phyloP scores from a whole-genome alignment of 2,329 filamentous ascomycete genomes.

The Huntiella bhutanensis region DNA sequence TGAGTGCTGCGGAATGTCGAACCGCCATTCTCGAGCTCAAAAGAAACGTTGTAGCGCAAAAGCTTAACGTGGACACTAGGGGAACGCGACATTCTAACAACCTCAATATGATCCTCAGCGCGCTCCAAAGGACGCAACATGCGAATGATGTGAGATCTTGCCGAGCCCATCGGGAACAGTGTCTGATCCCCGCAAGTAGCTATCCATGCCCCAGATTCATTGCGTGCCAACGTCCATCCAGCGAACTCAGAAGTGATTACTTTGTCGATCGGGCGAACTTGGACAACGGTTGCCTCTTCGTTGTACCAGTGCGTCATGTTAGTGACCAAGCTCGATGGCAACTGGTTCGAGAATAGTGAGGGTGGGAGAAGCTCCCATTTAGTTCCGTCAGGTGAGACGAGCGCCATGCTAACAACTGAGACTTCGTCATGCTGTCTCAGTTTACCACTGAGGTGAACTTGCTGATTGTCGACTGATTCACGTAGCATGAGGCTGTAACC shows the following conservation, averaged over 20 bases:
- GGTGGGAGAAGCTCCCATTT: slow-evolving; percentile 20
- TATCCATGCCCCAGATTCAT: too few relatives aligned
- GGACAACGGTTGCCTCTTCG: slow-evolving; percentile 14
- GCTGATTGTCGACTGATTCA: slow-evolving; percentile 15
- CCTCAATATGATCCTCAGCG: neutral
- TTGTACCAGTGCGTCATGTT: slow-evolving; percentile 30
- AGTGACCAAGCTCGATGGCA: slow-evolving; percentile 22
- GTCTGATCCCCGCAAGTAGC: too few relatives aligned
- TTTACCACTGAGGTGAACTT: slow-evolving; percentile 20
- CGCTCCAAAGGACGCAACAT: neutral
- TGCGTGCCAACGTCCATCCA: too few relatives aligned
- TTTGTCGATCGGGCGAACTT: slow-evolving; percentile 15
- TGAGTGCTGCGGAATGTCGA: slow-evolving; percentile 25
- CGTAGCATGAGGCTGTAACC: slow-evolving; percentile 17
- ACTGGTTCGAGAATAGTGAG: slow-evolving; percentile 13
- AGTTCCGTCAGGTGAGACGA: slow-evolving; percentile 3
- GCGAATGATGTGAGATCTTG: neutral
- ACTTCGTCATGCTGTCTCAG: neutral
- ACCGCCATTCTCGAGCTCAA: slow-evolving; percentile 19
- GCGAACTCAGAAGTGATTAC: too few relatives aligned
- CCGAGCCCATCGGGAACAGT: too few relatives aligned
- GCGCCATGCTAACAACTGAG: slow-evolving; percentile 19
- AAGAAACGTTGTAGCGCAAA: slow-evolving; percentile 28
- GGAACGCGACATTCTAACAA: neutral
- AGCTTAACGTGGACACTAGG: slow-evolving; percentile 22